Conservation (phyloP, 345 rosid genomes). For the Heritiera fomes region DNA sequence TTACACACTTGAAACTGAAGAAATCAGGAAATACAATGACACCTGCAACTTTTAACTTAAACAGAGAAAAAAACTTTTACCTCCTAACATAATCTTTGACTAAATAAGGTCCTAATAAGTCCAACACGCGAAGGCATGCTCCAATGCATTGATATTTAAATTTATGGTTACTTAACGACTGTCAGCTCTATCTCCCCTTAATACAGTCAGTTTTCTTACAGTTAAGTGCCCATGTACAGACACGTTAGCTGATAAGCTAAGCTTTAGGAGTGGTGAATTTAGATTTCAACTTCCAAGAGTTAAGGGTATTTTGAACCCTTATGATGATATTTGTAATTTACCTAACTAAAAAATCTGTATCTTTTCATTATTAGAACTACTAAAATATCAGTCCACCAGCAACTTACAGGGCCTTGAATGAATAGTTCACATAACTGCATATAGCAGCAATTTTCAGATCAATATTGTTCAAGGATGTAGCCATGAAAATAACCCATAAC, state of each 20-base stretch:
- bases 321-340: too few relatives aligned
- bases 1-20: not conserved
- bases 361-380: too few relatives aligned
- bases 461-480: not conserved
- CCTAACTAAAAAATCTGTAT: too few relatives aligned
- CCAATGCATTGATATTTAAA: not conserved
- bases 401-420: not conserved
- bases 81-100: not conserved
- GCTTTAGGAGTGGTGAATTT: too few relatives aligned
- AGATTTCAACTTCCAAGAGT: too few relatives aligned
- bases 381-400: not conserved
- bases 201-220: not conserved
- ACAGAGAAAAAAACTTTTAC: not conserved
- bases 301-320: too few relatives aligned
- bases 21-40: not conserved
- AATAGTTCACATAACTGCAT: not conserved
- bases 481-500: not conserved
- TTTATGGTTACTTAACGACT: not conserved
- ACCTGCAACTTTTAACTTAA: not conserved
- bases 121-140: not conserved
- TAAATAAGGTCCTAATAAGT: not conserved
- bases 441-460: not conserved
- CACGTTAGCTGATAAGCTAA: too few relatives aligned
- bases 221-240: too few relatives aligned
- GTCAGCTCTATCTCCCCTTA: not conserved